A percentile compares a stretch with the other conserved stretches of the same genome.
Evolutionary conservation across 305 asterid genomes (phyloP).

Genomic region (Fraxinus velutina): DNA sequence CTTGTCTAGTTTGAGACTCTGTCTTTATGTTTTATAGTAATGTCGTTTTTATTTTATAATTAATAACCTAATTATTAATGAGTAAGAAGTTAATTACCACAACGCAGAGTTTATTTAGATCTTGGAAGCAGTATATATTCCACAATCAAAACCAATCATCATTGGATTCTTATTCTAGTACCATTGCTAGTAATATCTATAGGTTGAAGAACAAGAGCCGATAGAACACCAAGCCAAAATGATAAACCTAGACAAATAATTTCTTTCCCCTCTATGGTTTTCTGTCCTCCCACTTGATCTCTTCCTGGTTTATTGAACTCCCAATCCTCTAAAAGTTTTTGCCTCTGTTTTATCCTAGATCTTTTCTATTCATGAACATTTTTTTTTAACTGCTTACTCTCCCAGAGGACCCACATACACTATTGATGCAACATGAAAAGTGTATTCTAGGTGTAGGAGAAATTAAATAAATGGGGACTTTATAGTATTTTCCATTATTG

Average conservation of each 20-base stretch:
- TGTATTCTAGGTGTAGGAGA: neutral
- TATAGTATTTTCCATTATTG: neutral
- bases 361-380: neutral
- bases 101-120: neutral
- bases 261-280: neutral
- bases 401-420: neutral
- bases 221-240: neutral
- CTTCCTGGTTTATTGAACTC: neutral
- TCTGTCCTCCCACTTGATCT: neutral
- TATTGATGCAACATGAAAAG: neutral
- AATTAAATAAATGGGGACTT: neutral
- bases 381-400: neutral
- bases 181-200: neutral
- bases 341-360: neutral
- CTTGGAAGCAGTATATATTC: neutral
- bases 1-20: neutral
- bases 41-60: neutral
- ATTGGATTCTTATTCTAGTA: neutral
- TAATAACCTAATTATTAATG: neutral
- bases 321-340: conserved; percentile 1
- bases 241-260: neutral
- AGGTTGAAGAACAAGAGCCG: neutral
- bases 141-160: neutral
- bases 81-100: neutral
- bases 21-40: neutral